Base-by-base conservation (phyloP, 805 yeast genomes). In the Candida parachauliodes region DNA sequence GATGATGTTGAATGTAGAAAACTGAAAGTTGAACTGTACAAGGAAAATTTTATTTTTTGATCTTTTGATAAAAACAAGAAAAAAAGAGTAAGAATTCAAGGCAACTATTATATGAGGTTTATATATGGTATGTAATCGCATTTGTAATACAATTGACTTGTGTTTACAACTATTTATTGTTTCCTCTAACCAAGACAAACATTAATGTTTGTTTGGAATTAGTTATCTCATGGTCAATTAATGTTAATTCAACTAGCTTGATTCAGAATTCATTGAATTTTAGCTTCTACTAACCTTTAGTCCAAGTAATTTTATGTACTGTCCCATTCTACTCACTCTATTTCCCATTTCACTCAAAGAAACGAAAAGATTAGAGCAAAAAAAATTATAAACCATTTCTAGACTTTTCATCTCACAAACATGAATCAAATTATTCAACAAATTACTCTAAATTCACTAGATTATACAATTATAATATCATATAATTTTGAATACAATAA, bases 391-490 rank as follows among this genome's bases (percentile, higher is more conserved):
- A 12, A n/a, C 19, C 21, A 5, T 14, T 16, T 10, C 5, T 16
- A 5, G 21, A 24, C 9, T n/a, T n/a, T n/a, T n/a, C n/a, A n/a
- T n/a, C n/a, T n/a, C n/a, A n/a, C 17, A 35, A 24, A 12, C 25
- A 45, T 50, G 47, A 28, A 34, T 16, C 45, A 42, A 15, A 40
- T 37, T n/a, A 27, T 30, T 7, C 19, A 33, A 16, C 27, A 28
- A 10, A 40, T 41, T 5, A 22, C 26, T 4, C 21, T 49, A 9
- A 40, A 47, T 26, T 33, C 32, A 19, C 32, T 18, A 8, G 53
- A 48, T 15, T 52, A 39, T 35, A 37, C 40, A 15, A 28, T 47
- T 21, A 49, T 45, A 25, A 48, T 45, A 16, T 43, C 49, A 10
- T 33, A 37, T n/a, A 25, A 32, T 23, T 21, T 28, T 10, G 25